Evolutionary conservation across 2,329 filamentous ascomycete species (phyloP).

Genomic region (Hyphodiscus sp.): DNA sequence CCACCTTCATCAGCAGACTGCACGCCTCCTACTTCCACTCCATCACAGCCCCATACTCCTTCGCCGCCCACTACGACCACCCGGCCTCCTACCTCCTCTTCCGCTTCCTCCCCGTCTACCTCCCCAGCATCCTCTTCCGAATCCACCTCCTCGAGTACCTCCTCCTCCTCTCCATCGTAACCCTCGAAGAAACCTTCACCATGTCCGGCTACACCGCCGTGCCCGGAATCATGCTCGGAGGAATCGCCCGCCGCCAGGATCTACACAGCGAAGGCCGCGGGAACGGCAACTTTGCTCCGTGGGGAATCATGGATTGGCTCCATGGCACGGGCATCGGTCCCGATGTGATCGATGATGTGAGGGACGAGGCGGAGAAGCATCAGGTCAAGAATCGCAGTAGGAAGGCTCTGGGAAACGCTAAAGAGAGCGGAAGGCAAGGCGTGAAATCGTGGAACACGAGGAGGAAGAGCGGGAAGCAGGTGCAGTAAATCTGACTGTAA

Average conservation of each 20-base stretch:
- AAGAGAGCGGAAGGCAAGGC: conserved; percentile 31
- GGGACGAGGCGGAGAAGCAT: conserved; percentile 49
- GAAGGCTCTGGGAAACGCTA: conserved; percentile 30
- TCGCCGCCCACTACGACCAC: conserved; percentile 62
- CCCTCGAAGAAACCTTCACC: conserved; percentile 59
- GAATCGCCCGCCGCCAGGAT: conserved; percentile 45
- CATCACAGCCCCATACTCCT: conserved; percentile 50
- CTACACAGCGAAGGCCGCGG: conserved; percentile 52
- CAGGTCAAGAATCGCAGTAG: conserved; percentile 38
- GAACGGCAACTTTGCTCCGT: conserved; percentile 53
- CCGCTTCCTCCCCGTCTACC: conserved; percentile 57
- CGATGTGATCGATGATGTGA: conserved; percentile 47
- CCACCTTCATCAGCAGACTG: conserved; percentile 34
- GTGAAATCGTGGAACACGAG: conserved; percentile 23
- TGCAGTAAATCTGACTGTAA: conserved; percentile 2
- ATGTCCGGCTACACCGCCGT: conserved; percentile 61
- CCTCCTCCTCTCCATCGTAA: conserved; percentile 54
- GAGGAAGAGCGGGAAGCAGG: conserved; percentile 19
- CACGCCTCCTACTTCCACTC: conserved; percentile 45
- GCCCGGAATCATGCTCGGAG: conserved; percentile 44
- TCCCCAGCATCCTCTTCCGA: conserved; percentile 58
- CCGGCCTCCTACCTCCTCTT: conserved; percentile 57
- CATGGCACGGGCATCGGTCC: conserved; percentile 49
- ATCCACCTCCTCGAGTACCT: conserved; percentile 70
- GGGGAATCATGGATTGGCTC: conserved; percentile 57